Conservation (phyloP, 2,329 filamentous ascomycete genomes). For the Dothidotthia symphoricarpi region DNA sequence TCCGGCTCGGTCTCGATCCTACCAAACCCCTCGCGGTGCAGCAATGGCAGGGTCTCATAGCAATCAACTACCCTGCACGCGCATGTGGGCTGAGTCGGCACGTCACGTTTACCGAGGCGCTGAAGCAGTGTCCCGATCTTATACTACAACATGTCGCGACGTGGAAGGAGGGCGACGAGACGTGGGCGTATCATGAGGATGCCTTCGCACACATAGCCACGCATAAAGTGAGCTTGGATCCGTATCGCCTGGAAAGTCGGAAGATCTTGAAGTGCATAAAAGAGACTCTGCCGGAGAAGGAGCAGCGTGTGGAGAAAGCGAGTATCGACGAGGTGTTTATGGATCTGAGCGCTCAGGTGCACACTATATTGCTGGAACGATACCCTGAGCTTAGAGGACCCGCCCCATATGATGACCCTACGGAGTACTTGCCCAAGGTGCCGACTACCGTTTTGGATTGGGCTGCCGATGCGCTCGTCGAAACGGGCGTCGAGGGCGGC, state of each 20-base stretch:
- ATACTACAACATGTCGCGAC: conserved; percentile 91
- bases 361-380: conserved; percentile 68
- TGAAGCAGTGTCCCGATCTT: conserved; percentile 79
- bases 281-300: conserved; percentile 61
- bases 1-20: conserved; percentile 71
- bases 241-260: conserved; percentile 81
- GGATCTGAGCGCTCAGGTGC: conserved; percentile 82
- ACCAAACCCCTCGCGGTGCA: conserved; percentile 86
- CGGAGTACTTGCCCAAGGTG: conserved; percentile 70
- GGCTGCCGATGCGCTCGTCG: conserved; percentile 77
- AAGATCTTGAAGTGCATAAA: conserved; percentile 79
- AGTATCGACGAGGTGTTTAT: conserved; percentile 95
- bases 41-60: conserved; percentile 93
- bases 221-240: conserved; percentile 92
- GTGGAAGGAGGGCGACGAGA: conserved; percentile 86
- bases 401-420: conserved; percentile 70
- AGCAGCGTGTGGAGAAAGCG: conserved; percentile 84
- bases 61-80: conserved; percentile 91
- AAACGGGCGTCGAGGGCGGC: conserved; percentile 68
- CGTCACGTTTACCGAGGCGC: conserved; percentile 76
- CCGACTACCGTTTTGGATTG: conserved; percentile 74
- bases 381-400: conserved; percentile 70
- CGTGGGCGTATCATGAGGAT: conserved; percentile 87
- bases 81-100: conserved; percentile 76
- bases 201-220: conserved; percentile 75